These are phyloP conservation scores for Aureobasidium sp. DNA, from an alignment of 2,329 filamentous ascomycete genomes.

Conservation along the genomic window DNA sequence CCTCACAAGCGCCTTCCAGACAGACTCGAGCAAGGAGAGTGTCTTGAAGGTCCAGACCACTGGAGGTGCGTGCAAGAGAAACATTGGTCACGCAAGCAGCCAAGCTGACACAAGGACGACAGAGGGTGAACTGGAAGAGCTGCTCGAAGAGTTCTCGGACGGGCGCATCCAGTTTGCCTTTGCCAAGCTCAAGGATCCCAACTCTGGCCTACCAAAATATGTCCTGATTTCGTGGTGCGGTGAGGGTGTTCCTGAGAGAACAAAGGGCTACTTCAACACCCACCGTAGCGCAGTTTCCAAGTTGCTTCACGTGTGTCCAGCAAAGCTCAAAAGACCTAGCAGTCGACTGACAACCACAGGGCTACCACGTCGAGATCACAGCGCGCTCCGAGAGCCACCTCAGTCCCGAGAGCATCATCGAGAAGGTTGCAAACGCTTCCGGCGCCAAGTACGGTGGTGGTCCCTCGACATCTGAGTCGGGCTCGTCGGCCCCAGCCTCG, in stretches of 20 bases:
- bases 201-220: slow-evolving; percentile 80
- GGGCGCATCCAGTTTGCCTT: slow-evolving; percentile 96
- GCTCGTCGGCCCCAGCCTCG: slow-evolving; percentile 38
- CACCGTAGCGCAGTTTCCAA: slow-evolving; percentile 85
- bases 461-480: slow-evolving; percentile 39
- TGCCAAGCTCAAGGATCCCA: slow-evolving; percentile 92
- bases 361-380: slow-evolving; percentile 96
- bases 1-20: slow-evolving; percentile 84
- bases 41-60: slow-evolving; percentile 89
- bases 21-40: slow-evolving; percentile 81
- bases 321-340: slow-evolving; percentile 16
- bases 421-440: slow-evolving; percentile 90
- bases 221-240: slow-evolving; percentile 96
- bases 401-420: slow-evolving; percentile 77
- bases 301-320: slow-evolving; percentile 64
- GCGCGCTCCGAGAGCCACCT: slow-evolving; percentile 87
- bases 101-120: slow-evolving; percentile 16
- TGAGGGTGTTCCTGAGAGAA: slow-evolving; percentile 94
- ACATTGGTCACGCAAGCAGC: neutral
- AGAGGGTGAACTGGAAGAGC: slow-evolving; percentile 86
- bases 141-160: slow-evolving; percentile 94
- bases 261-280: slow-evolving; percentile 97
- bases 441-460: slow-evolving; percentile 86
- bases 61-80: slow-evolving; percentile 54
- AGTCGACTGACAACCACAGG: slow-evolving; percentile 38